These are phyloP conservation scores for Phoma herbarum DNA, from an alignment of 2,329 filamentous ascomycete genomes.

Conservation along the genomic window DNA sequence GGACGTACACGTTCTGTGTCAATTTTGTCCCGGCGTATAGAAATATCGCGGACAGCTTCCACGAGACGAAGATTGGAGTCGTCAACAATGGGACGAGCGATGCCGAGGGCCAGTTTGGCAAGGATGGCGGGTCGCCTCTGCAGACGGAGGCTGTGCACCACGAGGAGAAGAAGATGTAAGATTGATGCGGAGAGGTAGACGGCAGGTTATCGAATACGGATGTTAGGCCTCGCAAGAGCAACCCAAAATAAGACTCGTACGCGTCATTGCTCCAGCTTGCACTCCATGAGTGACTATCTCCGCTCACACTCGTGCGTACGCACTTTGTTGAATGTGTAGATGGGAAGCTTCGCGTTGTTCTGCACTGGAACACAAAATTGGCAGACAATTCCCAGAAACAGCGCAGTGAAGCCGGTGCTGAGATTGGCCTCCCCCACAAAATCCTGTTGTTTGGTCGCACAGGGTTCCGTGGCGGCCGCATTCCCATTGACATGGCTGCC, in stretches of 20 bases:
- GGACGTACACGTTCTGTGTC: slow-evolving; percentile 56
- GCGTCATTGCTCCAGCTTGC: background rate
- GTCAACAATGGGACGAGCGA: slow-evolving; percentile 43
- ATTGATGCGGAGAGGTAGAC: too few relatives aligned
- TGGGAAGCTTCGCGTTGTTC: background rate
- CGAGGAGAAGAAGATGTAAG: slow-evolving; percentile 17
- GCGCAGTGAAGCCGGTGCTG: too few relatives aligned
- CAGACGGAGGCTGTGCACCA: slow-evolving; percentile 26
- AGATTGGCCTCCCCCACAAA: slow-evolving; percentile 22
- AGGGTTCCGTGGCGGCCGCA: slow-evolving; percentile 2
- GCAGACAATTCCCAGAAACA: too few relatives aligned
- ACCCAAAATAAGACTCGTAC: background rate
- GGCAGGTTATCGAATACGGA: too few relatives aligned
- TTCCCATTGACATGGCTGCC: slow-evolving; percentile 5
- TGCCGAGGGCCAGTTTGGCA: slow-evolving; percentile 38
- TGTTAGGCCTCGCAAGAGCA: background rate
- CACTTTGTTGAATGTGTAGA: too few relatives aligned
- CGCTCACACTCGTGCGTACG: too few relatives aligned
- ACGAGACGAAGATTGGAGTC: slow-evolving; percentile 58
- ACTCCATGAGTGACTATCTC: too few relatives aligned
- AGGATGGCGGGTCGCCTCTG: slow-evolving; percentile 25
- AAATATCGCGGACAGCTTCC: slow-evolving; percentile 67
- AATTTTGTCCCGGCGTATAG: slow-evolving; percentile 74
- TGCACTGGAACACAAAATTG: too few relatives aligned
- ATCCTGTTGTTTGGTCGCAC: slow-evolving; percentile 4